Evolutionary conservation across 768 basidiomycete genomes (phyloP).

Genomic region (Lactifluus volemus): DNA sequence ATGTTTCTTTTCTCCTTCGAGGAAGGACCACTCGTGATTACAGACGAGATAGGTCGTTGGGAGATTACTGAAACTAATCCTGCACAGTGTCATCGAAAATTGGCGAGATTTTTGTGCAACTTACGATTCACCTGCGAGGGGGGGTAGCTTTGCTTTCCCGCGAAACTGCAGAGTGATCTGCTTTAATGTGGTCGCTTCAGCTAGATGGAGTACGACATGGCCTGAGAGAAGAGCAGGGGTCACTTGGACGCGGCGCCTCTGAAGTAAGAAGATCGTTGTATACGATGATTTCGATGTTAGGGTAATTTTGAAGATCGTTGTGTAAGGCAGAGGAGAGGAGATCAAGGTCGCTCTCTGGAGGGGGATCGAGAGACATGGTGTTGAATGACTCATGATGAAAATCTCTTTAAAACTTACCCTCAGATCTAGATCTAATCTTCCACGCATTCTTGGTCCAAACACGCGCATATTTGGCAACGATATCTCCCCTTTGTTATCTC

Average conservation of each 20-base stretch:
- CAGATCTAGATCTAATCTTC: not conserved
- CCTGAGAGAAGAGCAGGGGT: conserved; percentile 79
- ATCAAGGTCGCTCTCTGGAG: not conserved
- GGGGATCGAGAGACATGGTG: not conserved
- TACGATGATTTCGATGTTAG: conserved; percentile 69
- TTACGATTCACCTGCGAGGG: conserved; percentile 48
- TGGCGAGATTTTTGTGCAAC: conserved; percentile 22
- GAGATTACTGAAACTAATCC: conserved; percentile 37
- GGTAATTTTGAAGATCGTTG: conserved; percentile 21
- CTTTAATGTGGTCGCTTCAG: conserved; percentile 75
- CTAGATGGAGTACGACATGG: conserved; percentile 67
- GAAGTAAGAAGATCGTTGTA: conserved; percentile 60
- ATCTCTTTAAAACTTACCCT: not conserved
- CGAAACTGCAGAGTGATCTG: conserved; percentile 78
- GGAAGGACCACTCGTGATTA: conserved; percentile 88
- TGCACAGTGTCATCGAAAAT: conserved; percentile 16
- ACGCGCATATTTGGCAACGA: not conserved
- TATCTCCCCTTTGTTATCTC: not conserved
- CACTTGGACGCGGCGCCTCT: conserved; percentile 77
- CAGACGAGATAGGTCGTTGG: conserved; percentile 55
- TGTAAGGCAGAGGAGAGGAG: conserved; percentile 13
- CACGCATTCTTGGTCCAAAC: too few relatives aligned
- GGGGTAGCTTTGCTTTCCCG: conserved; percentile 72
- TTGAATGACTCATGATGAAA: not conserved
- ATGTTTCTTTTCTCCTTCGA: conserved; percentile 71